Evolutionary conservation across 108 stramenopile species (phyloP), one percentile per base, ranked within the genome.

Genomic region (Aurantiochytrium sp.): DNA sequence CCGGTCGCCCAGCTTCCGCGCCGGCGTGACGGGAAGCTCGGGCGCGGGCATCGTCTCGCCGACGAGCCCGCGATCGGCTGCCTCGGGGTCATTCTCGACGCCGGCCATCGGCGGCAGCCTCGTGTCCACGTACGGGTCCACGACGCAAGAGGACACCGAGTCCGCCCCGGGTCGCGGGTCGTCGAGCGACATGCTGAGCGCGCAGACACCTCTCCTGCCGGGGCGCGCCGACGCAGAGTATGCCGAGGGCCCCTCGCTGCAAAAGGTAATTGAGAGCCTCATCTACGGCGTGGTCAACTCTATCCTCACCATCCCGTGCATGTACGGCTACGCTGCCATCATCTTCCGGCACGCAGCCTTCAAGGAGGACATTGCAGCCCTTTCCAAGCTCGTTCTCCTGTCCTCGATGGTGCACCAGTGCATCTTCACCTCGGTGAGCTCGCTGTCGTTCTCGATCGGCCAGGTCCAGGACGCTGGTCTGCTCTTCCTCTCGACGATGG

Each of bases 401-500:
- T 95, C 94, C 48, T 95, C 94, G 36, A 92, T 96, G 85, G 92
- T 98, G 54, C 98, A 98, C 89, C 98, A 98, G 93, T 48, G 96
- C 8, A 94, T 94, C 30, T 98, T 98, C 90, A 94, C 95, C 17
- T 73, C 93, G 10, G 88, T 96, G 34, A 94, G 93, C 55, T 90
- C 94, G 2, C 90, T 98, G 24, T 95, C 96, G 22, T 98, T 97
- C 90, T 96, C 97, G 10, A 96, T 98, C 31, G 97, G 98, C 19
- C 95, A 95, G 86, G 98, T 98, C 0, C 98, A 98, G 91, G 98
- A 99, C 92, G 98, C 98, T 12, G 97, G 98, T 4, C 91, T 99
- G 45, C 98, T 99, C 86, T 99, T 99, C 89, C 90, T 99, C 54
- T 91, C 93, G 42, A 91, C 92, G 54, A 99, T 99, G 93, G 96